Base-by-base conservation (phyloP, 108 stramenopile species). In the Craspedostauros australis region DNA sequence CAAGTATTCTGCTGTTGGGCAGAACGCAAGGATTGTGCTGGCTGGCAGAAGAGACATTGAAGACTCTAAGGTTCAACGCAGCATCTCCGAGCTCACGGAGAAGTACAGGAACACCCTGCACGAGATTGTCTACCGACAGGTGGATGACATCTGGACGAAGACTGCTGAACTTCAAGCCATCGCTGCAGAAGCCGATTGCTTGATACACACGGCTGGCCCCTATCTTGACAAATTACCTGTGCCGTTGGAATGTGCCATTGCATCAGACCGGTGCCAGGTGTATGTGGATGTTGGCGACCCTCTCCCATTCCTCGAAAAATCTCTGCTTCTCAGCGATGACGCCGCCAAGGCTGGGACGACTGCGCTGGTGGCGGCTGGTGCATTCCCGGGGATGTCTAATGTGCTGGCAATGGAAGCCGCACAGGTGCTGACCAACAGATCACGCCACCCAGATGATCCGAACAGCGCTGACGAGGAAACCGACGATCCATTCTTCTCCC, bases 221-320 rank as follows among this genome's bases (percentile, higher is more conserved):
- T 81, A 70, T 54, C 40, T 53, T 9, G 57, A 67, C 28, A 47
- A 47, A 46, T 20, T 14, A 23, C 71, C 74, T 7, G 54, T 50
- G 8, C 64, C 58, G 18, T 37, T 75, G 30, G 34, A 62, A 45
- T 33, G 45, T 33, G 56, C 47, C 5, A 23, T 54, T 27, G 33
- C 36, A 41, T 50, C 49, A 11, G 29, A 40, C 27, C 43, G 24
- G 2, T 57, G 54, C 29, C 62, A 27, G 9, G 76, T 57, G 4
- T 81, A 81, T 31, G 75, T 81, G 24, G 79, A 81, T 37, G 72
- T 81, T 23, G 66, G 72, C 16, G 79, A 81, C 50, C 75, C 79
- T 8, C 15, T 81, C 25, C 39, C 47, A 3, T 81, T 55, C 60
- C 23, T 81, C 33, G 69, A 81, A 39, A 21, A 41, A 21, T 54